Evolutionary conservation across 2,329 filamentous ascomycete genomes (phyloP).

Genomic region (Epicoccum nigrum): DNA sequence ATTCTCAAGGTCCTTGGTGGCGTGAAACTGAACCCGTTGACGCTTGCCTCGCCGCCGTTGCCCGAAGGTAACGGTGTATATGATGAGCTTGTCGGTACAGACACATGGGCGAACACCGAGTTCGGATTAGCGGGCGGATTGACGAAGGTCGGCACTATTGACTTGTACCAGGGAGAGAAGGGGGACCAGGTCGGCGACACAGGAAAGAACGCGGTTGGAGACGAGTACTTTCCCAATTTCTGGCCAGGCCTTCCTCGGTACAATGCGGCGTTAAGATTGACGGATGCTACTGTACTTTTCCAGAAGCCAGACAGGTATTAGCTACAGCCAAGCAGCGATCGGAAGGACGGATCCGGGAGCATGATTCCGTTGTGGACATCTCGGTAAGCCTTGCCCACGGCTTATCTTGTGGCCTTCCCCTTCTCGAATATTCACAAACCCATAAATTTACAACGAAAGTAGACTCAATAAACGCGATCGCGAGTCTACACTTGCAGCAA

Average conservation of each 20-base stretch:
- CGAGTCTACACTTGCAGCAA: background rate
- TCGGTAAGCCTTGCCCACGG: background rate
- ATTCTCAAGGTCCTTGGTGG: background rate
- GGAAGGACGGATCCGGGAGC: background rate
- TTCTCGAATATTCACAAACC: background rate
- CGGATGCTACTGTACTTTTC: background rate
- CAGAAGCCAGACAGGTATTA: background rate
- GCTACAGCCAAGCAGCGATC: no score
- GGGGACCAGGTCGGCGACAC: background rate
- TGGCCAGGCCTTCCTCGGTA: background rate
- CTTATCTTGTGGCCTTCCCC: background rate
- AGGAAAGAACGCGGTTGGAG: background rate
- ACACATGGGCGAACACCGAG: background rate
- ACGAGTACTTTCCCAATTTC: background rate
- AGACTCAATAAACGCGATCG: background rate
- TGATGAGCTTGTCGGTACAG: background rate
- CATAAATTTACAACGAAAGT: background rate
- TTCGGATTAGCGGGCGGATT: background rate
- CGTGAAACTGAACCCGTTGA: background rate
- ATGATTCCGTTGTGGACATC: background rate
- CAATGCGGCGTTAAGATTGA: background rate
- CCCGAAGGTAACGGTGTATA: background rate
- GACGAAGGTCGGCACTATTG: background rate
- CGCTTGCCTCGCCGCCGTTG: background rate
- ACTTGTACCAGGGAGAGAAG: background rate